These are phyloP conservation scores for Boletus sp. DNA, from an alignment of 768 basidiomycete species.

Conservation along the genomic window DNA sequence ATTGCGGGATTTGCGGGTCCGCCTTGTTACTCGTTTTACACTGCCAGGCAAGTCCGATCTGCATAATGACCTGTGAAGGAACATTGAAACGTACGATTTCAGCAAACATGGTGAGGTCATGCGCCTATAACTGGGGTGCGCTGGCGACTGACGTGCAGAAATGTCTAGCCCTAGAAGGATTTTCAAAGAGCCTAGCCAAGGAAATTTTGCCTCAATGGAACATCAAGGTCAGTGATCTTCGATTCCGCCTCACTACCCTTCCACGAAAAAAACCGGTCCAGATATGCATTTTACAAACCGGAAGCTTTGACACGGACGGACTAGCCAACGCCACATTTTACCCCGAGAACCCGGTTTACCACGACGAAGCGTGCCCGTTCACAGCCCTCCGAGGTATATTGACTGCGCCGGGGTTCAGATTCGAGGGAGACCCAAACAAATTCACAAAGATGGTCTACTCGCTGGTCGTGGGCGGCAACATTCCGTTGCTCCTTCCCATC, in stretches of 20 bases:
- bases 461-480: slow-evolving; percentile 1
- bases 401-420: not conserved
- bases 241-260: not conserved
- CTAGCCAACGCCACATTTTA: not conserved
- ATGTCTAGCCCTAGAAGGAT: slow-evolving; percentile 33
- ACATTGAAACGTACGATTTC: not conserved
- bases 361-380: not conserved
- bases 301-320: slow-evolving; percentile 8
- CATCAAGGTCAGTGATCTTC: slow-evolving; percentile 22
- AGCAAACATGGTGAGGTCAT: slow-evolving; percentile 22
- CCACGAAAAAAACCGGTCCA: not conserved
- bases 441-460: slow-evolving; percentile 6
- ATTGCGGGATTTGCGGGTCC: slow-evolving; percentile 24
- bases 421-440: slow-evolving; percentile 14
- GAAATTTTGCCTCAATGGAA: slow-evolving; percentile 45
- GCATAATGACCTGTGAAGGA: slow-evolving; percentile 2
- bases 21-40: slow-evolving; percentile 15
- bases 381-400: not conserved
- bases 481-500: slow-evolving; percentile 14
- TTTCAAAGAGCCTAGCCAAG: slow-evolving; percentile 31
- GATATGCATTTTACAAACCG: slow-evolving; percentile 20
- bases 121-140: not conserved
- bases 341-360: slow-evolving; percentile 11
- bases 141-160: not conserved
- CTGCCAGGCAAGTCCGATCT: slow-evolving; percentile 13